Evolutionary conservation across 2,329 filamentous ascomycete genomes (phyloP), one percentile per base, ranked within the genome.

Genomic region (Knoxdaviesia proteae): DNA sequence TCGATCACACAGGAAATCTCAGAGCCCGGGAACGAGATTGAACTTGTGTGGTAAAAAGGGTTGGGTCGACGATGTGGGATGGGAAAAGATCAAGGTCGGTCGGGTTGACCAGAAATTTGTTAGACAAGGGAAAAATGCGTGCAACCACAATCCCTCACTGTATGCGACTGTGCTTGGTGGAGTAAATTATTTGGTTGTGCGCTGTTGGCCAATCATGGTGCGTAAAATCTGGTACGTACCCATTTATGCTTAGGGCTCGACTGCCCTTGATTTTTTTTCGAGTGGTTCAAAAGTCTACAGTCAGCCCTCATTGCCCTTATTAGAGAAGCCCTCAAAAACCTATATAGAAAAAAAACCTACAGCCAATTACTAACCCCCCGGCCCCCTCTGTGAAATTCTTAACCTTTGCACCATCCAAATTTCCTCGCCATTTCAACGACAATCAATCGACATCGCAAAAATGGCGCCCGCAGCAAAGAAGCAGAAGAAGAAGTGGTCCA

Each of bases 401-500:
- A 43, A 46, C 45, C 42, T 42, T 47, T 46, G 40, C 45, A 46
- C 42, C 42, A 45, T 47, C 42, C 43, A 49, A 45, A 46, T 41
- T 43, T 42, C 43, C 39, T 40, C 43, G 40, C 42, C 43, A 42
- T 42, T 52, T 57, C 57, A 53, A 57, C 58, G 54, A 58, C 55
- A 60, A 52, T 52, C 56, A 30, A 47, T 45, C 39, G 39, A 60
- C 51, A 59, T 56, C 55, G 58, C 51, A 54, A 63, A 61, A 59
- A 63, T 63, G 61, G 61, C 61, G 56, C 58, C 61, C 55, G 61
- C 61, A 61, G 61, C 57, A 56, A 64, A 63, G 60, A 65, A 65
- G 59, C 61, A 65, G 58, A 66, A 65, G 62, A 65, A 65, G 61
- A 64, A 66, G 62, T 65, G 62, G 62, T 64, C 61, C 48, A 64